Base-by-base conservation (phyloP, 192 early-diverging fungal genomes). In the Podila clonocystis region DNA sequence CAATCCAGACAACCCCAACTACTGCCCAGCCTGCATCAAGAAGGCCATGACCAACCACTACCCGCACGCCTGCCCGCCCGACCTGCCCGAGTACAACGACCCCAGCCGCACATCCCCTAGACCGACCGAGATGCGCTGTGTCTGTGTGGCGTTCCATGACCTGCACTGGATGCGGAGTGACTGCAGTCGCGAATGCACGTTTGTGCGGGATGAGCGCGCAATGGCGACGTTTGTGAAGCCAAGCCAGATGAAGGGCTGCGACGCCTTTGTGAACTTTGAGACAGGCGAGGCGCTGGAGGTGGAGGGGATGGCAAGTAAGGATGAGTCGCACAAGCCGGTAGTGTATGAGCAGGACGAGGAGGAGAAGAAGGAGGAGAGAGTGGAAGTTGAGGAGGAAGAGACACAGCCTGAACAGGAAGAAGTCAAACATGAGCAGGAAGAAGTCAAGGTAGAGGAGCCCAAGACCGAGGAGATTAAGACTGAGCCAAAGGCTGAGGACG, bases 31-130 rank as follows among this genome's bases (percentile, higher is more conserved):
- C 19, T 80, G 77, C 36, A 60, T 80, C 31, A 45, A 49, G 49
- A 80, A 80, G 33, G 77, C 77, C 31, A 58, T 80, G 41, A 2
- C 30, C 41, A 80, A 80, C 58, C 77, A 80, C 26, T 80, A 73
- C 58, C 77, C 77, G 0, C 71, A 73, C n/a, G 77, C 77, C 45
- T 80, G 77, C 17, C 66, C 71, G 26, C 5, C 55, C 17, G 61
- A 64, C 11, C 28, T 80, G 5, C 72, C 26, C 67, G 70, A 3
- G 41, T 72, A 9, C 66, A 30, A 12, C 70, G 24, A 55, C 22
- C 20, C 52, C 70, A 11, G 50, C 52, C 17, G 38, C 65, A 15
- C 60, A 70, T 12, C 75, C 69, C 17, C 36, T 48, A n/a, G 77
- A 34, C 66, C 65, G 1, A 30, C 49, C 4, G 77, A 80, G 31